A percentile compares a stretch with the other conserved stretches of the same genome.
phyloP scores from a whole-genome alignment of 2,329 filamentous ascomycete species.

The Clarireedia homoeocarpa region DNA sequence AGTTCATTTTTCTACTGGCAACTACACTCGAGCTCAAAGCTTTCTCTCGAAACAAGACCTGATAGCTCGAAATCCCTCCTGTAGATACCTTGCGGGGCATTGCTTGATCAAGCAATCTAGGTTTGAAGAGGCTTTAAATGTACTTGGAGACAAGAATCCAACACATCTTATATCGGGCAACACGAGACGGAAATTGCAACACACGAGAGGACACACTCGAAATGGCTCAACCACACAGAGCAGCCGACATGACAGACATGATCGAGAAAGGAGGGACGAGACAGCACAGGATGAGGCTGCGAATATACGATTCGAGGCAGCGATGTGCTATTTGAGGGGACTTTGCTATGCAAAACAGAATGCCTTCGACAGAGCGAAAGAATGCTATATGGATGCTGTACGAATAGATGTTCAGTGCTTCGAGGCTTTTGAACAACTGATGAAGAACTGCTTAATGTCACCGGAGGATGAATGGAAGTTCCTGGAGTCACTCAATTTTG shows the following conservation, averaged over 20 bases:
- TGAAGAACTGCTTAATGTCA: conserved; percentile 89
- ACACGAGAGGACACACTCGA: conserved; percentile 45
- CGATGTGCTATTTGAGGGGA: conserved; percentile 93
- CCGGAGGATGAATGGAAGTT: conserved; percentile 66
- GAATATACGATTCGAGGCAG: conserved; percentile 82
- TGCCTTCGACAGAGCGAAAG: conserved; percentile 91
- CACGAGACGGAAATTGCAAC: conserved; percentile 61
- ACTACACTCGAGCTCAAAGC: conserved; percentile 85
- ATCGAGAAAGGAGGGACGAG: conserved; percentile 22
- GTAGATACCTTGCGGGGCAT: conserved; percentile 86
- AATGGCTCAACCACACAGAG: conserved; percentile 42
- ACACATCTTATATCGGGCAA: conserved; percentile 71
- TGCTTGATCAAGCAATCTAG: conserved; percentile 89
- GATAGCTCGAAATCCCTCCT: conserved; percentile 72
- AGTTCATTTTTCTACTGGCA: conserved; percentile 90
- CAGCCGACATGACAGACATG: conserved; percentile 19
- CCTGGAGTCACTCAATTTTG: conserved; percentile 73
- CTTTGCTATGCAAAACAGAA: conserved; percentile 96
- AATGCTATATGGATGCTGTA: conserved; percentile 97
- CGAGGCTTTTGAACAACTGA: conserved; percentile 94
- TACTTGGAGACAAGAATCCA: conserved; percentile 92
- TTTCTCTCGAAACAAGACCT: conserved; percentile 81
- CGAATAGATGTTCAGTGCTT: conserved; percentile 97
- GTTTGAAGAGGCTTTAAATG: conserved; percentile 77
- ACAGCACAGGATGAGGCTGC: conserved; percentile 54